Conservation (phyloP, 495 filamentous ascomycete species). For the Xylaria cubensis region DNA sequence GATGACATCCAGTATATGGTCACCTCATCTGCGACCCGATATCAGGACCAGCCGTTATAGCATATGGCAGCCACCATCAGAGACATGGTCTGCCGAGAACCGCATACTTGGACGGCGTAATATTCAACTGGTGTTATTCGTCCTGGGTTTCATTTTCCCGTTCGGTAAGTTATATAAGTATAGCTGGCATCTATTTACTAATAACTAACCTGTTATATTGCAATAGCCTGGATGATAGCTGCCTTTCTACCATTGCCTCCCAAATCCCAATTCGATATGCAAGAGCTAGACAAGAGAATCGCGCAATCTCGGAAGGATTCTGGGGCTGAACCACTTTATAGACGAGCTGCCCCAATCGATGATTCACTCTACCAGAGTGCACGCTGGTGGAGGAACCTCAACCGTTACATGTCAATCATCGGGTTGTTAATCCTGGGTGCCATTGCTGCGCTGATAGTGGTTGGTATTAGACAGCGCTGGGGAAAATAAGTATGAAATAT, state of each 20-base stretch:
- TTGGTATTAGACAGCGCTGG: slow-evolving; percentile 57
- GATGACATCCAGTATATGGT: slow-evolving; percentile 69
- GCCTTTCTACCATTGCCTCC: slow-evolving; percentile 80
- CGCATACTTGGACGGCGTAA: slow-evolving; percentile 72
- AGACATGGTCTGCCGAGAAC: slow-evolving; percentile 67
- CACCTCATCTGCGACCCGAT: slow-evolving; percentile 75
- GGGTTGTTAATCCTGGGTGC: slow-evolving; percentile 79
- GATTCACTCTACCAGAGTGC: slow-evolving; percentile 78
- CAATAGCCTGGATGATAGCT: slow-evolving; percentile 81
- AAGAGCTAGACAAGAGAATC: slow-evolving; percentile 43
- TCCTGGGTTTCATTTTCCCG: slow-evolving; percentile 85
- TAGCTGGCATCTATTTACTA: slow-evolving; percentile 8
- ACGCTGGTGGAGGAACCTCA: slow-evolving; percentile 90
- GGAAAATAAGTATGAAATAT: slow-evolving; percentile 28
- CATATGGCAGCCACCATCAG: slow-evolving; percentile 72
- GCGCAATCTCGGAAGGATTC: slow-evolving; percentile 44
- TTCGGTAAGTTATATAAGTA: slow-evolving; percentile 61
- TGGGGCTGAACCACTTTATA: slow-evolving; percentile 21
- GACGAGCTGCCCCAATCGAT: slow-evolving; percentile 56
- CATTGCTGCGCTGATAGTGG: slow-evolving; percentile 69
- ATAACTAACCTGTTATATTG: slow-evolving; percentile 3
- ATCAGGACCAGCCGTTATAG: slow-evolving; percentile 60
- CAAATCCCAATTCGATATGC: slow-evolving; percentile 53
- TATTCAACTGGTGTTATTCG: slow-evolving; percentile 85
- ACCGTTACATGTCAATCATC: slow-evolving; percentile 82